Conservation (phyloP, 192 early-diverging fungal genomes). For the Dimargaris cristalligena region DNA sequence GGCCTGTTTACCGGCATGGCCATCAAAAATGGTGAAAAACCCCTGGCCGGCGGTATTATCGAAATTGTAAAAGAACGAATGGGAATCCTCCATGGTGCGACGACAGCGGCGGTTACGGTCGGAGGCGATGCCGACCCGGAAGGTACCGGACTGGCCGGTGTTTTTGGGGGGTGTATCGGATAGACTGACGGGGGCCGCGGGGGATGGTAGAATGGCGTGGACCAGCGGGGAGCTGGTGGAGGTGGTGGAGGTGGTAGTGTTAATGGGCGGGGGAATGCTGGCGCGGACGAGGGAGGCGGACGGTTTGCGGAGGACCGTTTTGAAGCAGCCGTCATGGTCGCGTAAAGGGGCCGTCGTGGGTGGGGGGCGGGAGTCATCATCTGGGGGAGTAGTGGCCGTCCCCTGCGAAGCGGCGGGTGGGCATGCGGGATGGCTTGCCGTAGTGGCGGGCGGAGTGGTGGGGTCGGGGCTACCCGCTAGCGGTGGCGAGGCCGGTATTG, state of each 20-base stretch:
- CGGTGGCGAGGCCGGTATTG: too few species aligned
- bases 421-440: too few species aligned
- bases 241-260: background rate
- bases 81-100: constrained; percentile 97
- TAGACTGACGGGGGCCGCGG: background rate
- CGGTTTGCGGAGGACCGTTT: background rate
- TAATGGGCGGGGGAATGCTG: constrained; percentile 5
- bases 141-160: constrained; percentile 15
- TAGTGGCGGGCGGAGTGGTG: too few species aligned
- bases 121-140: constrained; percentile 55
- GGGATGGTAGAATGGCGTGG: background rate
- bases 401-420: too few species aligned
- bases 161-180: background rate
- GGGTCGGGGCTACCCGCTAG: too few species aligned
- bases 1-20: constrained; percentile 87
- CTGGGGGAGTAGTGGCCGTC: too few species aligned
- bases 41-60: constrained; percentile 59
- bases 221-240: background rate
- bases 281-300: constrained; percentile 3
- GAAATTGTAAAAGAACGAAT: constrained; percentile 71
- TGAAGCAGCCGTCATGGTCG: background rate
- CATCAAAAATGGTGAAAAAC: constrained; percentile 93
- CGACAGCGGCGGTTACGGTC: constrained; percentile 82
- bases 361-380: background rate
- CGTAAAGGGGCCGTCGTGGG: background rate